A percentile compares a stretch with the other conserved stretches of the same genome.
Conservation (phyloP, 352 stramenopile genomes). For the Phytopythium delawarense region DNA sequence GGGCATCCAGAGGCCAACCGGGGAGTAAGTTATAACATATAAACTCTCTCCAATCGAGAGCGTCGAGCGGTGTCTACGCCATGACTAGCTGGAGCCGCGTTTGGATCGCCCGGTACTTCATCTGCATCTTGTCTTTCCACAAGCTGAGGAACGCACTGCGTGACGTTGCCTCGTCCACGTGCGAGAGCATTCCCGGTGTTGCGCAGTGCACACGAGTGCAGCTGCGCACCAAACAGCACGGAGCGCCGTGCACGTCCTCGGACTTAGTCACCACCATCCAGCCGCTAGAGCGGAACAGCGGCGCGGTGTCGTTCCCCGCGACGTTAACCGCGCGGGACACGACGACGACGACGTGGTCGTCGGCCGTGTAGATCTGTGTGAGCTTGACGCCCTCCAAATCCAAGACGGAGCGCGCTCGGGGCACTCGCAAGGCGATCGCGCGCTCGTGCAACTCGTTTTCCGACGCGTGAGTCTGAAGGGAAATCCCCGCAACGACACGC, state of each 20-base stretch:
- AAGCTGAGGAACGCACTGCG: not conserved
- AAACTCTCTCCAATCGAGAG: too few relatives aligned
- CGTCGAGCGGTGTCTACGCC: not conserved
- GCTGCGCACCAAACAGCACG: not conserved
- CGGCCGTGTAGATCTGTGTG: not conserved
- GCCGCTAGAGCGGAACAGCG: not conserved
- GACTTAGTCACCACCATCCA: constrained; percentile 4
- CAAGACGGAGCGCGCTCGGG: too few relatives aligned
- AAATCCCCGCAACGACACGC: not conserved
- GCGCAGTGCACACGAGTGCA: not conserved
- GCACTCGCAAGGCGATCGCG: not conserved
- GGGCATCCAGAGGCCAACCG: not conserved
- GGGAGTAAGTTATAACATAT: not conserved
- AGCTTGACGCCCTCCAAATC: constrained; percentile 3
- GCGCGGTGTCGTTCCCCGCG: not conserved
- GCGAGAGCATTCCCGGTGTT: not conserved
- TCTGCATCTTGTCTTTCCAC: not conserved
- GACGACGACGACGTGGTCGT: constrained; percentile 2
- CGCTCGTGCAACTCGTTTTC: constrained; percentile 1
- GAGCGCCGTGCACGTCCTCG: not conserved
- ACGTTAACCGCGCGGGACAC: not conserved
- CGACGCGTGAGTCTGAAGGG: not conserved
- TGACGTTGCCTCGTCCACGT: not conserved
- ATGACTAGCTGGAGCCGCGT: not conserved
- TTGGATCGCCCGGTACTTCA: not conserved